Evolutionary conservation across 2,329 filamentous ascomycete species (phyloP).

Genomic region (Sclerotinia nivalis): DNA sequence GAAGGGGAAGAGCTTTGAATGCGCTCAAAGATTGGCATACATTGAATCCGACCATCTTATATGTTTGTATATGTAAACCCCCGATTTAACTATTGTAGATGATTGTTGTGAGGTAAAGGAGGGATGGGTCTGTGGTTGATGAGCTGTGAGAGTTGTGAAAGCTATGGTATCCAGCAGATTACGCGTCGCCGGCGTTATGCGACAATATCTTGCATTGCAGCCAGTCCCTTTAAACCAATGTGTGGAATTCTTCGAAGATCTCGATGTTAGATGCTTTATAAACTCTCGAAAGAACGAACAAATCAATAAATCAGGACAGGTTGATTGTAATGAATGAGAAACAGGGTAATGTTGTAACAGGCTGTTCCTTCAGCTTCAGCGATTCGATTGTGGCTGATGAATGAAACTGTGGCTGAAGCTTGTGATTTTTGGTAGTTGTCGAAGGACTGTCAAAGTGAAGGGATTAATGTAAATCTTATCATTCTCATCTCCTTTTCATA

Average conservation of each 20-base stretch:
- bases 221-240: not conserved
- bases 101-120: not conserved
- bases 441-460: not conserved
- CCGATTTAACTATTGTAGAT: not conserved
- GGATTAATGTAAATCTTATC: not conserved
- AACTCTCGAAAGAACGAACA: not conserved
- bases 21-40: slow-evolving; percentile 26
- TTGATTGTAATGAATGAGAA: not conserved
- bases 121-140: not conserved
- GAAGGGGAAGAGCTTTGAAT: not conserved
- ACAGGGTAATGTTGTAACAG: slow-evolving; percentile 10
- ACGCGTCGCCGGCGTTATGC: slow-evolving; percentile 22
- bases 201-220: slow-evolving; percentile 6
- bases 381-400: not conserved
- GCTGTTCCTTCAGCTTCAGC: slow-evolving; percentile 9
- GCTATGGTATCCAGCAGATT: slow-evolving; percentile 16
- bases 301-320: slow-evolving; percentile 1
- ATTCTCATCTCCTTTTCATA: not conserved
- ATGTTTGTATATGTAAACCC: not conserved
- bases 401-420: slow-evolving; percentile 8
- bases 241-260: not conserved
- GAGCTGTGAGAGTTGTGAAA: not conserved
- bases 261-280: not conserved
- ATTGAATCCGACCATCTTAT: slow-evolving; percentile 33
- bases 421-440: not conserved